Base-by-base conservation (phyloP, 768 basidiomycete species). In the Sarcomyxa edulis region DNA sequence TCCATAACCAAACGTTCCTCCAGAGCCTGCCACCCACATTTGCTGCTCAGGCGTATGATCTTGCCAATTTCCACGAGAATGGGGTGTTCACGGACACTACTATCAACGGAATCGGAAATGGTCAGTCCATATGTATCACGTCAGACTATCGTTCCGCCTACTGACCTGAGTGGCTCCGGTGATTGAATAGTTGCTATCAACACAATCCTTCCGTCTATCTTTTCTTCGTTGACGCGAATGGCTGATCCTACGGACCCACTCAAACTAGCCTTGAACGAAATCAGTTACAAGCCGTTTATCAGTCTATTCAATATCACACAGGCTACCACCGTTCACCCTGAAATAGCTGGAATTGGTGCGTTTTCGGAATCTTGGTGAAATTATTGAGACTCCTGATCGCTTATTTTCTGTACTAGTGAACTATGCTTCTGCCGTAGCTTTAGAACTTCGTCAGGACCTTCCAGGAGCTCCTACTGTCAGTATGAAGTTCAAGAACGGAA, bases 231-330 rank as follows among this genome's bases (percentile, higher is more conserved):
- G 14, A 52, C 62, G 1, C 51, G 52, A 1, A 68, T 80, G 49
- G 59, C 60, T 6, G 64, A 69, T 40, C 31, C 49, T 5, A 58
- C 60, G 7, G 61, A 70, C 42, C 62, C 68, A 0, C 48, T 73
- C 41, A 68, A 71, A 47, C 41, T 81, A 38, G 53, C 54, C 37
- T 62, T 71, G 46, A 61, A 66, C n/a, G 70, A 67, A 14, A 62
- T 70, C 35, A 63, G 73, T 8, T 79, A 78, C 59, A 78, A 78
- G 55, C 78, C 76, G 0, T 72, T 78, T 52, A 31, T 76, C 28
- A 72, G 71, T 8, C 48, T 79, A 25, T 78, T 80, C 61, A 74
- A 76, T 53, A 68, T 79, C 68, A 76, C 73, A 0, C 62, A 68
- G 8, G 58, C 70, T 16, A 59, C 62, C 21, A 51, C 50, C 4